These are phyloP conservation scores for Hypoxylon fragiforme DNA, from an alignment of 495 filamentous ascomycete species.

Conservation along the genomic window DNA sequence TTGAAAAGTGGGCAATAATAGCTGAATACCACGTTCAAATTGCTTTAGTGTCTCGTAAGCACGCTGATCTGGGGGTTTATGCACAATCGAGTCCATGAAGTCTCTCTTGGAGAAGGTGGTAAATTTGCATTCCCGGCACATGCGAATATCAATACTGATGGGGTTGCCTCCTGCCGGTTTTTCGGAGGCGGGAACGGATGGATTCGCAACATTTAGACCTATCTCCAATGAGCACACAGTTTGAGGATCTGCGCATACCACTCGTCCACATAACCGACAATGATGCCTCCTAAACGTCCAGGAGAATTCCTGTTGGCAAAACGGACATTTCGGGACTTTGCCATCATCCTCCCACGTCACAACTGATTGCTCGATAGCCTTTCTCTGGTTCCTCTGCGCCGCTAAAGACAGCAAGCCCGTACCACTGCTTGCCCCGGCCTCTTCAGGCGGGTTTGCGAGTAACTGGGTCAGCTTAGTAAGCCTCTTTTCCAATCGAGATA, in stretches of 20 bases:
- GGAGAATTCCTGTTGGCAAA: conserved; percentile 91
- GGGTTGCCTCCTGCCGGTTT: conserved; percentile 47
- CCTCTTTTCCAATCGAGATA: conserved; percentile 86
- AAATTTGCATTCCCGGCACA: conserved; percentile 86
- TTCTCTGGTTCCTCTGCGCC: conserved; percentile 64
- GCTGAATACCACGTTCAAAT: conserved; percentile 85
- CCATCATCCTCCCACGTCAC: conserved; percentile 95
- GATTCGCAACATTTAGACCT: conserved; percentile 68
- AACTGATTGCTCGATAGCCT: conserved; percentile 83
- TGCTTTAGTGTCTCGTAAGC: conserved; percentile 86
- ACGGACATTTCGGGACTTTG: conserved; percentile 77
- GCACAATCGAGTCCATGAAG: conserved; percentile 69
- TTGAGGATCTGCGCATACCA: conserved; percentile 83
- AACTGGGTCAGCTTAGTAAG: conserved; percentile 88
- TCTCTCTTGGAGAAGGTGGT: conserved; percentile 85
- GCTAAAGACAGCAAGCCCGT: conserved; percentile 40
- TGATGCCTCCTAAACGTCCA: conserved; percentile 93
- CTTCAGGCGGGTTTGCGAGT: conserved; percentile 68
- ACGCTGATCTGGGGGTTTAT: conserved; percentile 73
- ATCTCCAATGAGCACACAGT: conserved; percentile 87
- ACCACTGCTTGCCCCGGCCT: conserved; percentile 48
- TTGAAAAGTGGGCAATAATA: conserved; percentile 86
- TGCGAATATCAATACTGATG: conserved; percentile 77
- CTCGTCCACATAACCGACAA: conserved; percentile 87
- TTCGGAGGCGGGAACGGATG: conserved; percentile 24